These are phyloP conservation scores for Candida montana DNA, from an alignment of 805 yeast genomes.

Conservation along the genomic window DNA sequence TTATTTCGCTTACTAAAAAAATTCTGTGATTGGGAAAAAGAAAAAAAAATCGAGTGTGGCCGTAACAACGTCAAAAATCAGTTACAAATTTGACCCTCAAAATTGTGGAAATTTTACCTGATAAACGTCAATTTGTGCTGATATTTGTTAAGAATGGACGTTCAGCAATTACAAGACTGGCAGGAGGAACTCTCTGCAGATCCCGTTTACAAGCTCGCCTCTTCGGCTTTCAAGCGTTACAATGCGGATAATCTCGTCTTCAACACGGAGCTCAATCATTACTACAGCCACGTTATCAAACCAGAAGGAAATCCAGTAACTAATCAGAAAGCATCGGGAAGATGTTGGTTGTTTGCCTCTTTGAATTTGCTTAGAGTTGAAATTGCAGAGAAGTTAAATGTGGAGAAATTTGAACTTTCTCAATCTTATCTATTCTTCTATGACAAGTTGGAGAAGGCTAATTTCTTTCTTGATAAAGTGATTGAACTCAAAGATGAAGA, in stretches of 20 bases:
- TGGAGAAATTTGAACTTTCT: slow-evolving; percentile 67
- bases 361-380: slow-evolving; percentile 65
- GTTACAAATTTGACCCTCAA: too few species aligned
- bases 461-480: slow-evolving; percentile 72
- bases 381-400: slow-evolving; percentile 54
- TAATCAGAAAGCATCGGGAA: slow-evolving; percentile 70
- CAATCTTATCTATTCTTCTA: slow-evolving; percentile 78
- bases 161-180: slow-evolving; percentile 12
- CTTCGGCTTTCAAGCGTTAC: slow-evolving; percentile 30
- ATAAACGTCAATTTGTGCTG: too few species aligned
- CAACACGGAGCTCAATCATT: slow-evolving; percentile 19
- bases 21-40: too few species aligned
- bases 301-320: slow-evolving; percentile 55
- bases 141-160: slow-evolving; percentile 7
- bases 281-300: slow-evolving; percentile 30
- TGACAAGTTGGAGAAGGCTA: slow-evolving; percentile 82
- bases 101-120: too few species aligned
- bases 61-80: slow-evolving; percentile 10
- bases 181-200: slow-evolving; percentile 25
- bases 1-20: slow-evolving; percentile 1
- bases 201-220: slow-evolving; percentile 27
- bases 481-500: slow-evolving; percentile 62
- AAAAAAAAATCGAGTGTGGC: too few species aligned
- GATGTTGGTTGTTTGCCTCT: slow-evolving; percentile 89
- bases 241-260: slow-evolving; percentile 30